A percentile compares a stretch with the other conserved stretches of the same genome.
Evolutionary conservation across 192 early-diverging fungal species (phyloP).

Genomic region (Coemansia sp.): DNA sequence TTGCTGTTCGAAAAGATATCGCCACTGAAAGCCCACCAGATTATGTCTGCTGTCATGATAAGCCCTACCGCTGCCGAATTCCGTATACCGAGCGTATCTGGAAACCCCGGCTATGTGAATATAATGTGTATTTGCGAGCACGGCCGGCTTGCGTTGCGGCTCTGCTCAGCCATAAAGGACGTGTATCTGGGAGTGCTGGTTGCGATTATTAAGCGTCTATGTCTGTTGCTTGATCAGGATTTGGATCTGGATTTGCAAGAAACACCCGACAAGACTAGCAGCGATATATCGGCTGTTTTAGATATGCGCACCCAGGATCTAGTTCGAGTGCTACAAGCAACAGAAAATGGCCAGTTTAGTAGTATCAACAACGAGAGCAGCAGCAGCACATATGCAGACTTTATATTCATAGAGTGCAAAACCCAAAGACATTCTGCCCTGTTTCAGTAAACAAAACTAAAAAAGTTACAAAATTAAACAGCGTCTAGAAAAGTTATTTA

Average conservation of each 20-base stretch:
- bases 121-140: constrained; percentile 36
- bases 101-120: background rate
- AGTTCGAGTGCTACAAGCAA: background rate
- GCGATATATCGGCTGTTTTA: background rate
- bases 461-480: no score
- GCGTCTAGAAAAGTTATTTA: background rate
- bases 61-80: constrained; percentile 26
- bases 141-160: constrained; percentile 25
- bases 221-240: constrained; percentile 16
- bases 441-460: background rate
- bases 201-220: constrained; percentile 21
- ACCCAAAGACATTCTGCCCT: background rate
- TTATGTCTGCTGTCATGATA: constrained; percentile 19
- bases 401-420: constrained; percentile 3
- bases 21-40: constrained; percentile 8
- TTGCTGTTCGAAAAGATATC: constrained; percentile 34
- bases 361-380: background rate
- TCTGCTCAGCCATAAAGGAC: constrained; percentile 12
- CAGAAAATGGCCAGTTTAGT: background rate
- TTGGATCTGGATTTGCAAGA: background rate
- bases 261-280: background rate
- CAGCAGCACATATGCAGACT: background rate
- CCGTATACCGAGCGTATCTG: background rate
- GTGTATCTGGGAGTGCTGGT: constrained; percentile 18
- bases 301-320: background rate